These are phyloP conservation scores for bread wheat (Triticum aestivum) DNA, from an alignment of 176 grass and related monocot species.

Conservation along the genomic window IWGSC_CS_RefSeq_v2.1 NC_057812.1:600527090-600527589, in stretches of 20 bases:
- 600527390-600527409: too few relatives aligned
- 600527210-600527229: conserved; percentile 22
- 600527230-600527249: neutral
- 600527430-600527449: too few relatives aligned
- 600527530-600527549: too few relatives aligned
- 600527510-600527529: too few relatives aligned
- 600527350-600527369: neutral
- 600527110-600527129: conserved; percentile 16
- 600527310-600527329: neutral
- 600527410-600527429: too few relatives aligned
- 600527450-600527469: too few relatives aligned
- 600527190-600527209: conserved; percentile 20
- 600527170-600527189: conserved; percentile 56
- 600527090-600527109: neutral
- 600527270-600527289: neutral
- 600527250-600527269: neutral
- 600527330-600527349: conserved; percentile 18
- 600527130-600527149: neutral
- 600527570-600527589: conserved; percentile 4
- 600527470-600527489: too few relatives aligned
- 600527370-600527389: neutral
- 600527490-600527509: too few relatives aligned
- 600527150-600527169: conserved; percentile 56
- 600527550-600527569: neutral
- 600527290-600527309: neutral